A percentile compares a stretch with the other conserved stretches of the same genome.
These are phyloP conservation scores for Stentor roeselii DNA, from an alignment of 73 alveolate genomes.

Conservation along the genomic window DNA sequence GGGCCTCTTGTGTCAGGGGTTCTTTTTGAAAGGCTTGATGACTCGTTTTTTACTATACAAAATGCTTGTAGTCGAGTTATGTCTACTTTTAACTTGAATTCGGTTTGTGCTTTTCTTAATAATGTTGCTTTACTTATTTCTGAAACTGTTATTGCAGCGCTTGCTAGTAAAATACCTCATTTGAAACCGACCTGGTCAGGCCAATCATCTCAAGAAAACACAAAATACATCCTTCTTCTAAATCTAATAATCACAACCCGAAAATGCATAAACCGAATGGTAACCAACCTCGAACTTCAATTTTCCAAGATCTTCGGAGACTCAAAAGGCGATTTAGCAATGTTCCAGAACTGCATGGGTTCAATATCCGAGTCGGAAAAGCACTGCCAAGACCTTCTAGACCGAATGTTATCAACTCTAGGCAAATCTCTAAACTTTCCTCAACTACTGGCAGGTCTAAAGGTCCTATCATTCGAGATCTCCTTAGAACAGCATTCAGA, in stretches of 20 bases:
- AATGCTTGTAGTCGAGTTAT: background rate
- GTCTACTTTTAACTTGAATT: background rate
- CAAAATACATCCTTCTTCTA: background rate
- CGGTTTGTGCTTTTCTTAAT: conserved; percentile 2
- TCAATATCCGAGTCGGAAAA: background rate
- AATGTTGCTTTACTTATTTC: background rate
- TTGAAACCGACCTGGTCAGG: background rate
- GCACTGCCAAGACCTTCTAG: background rate
- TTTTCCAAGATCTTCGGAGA: background rate
- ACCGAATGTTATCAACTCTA: background rate
- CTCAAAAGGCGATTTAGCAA: background rate
- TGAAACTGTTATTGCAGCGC: background rate
- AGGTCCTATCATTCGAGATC: background rate
- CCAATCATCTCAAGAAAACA: background rate
- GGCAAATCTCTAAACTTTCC: background rate
- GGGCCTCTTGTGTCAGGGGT: background rate
- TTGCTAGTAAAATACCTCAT: background rate
- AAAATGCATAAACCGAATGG: background rate
- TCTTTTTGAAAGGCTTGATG: conserved; percentile 8
- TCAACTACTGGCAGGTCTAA: background rate
- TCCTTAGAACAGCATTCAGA: conserved; percentile 11
- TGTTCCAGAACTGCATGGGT: conserved; percentile 13
- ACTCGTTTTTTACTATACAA: background rate
- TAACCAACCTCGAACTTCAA: background rate
- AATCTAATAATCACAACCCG: background rate